Conservation (phyloP, 371 early-diverging fungal species). For the Mortierella sp. region DNA sequence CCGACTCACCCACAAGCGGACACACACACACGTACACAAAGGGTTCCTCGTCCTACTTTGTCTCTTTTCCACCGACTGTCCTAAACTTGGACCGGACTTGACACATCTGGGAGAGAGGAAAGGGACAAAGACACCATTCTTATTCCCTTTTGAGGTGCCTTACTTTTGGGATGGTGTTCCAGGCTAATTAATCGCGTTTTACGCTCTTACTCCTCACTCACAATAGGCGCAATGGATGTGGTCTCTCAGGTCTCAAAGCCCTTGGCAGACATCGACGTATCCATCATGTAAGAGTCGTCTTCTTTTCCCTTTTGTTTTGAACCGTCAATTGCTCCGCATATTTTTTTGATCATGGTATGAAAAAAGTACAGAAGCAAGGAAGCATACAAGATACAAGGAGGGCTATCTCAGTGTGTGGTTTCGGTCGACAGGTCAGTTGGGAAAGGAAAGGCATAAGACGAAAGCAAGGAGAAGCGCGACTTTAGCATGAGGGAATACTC, state of each 20-base stretch:
- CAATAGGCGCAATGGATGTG: conserved; percentile 43
- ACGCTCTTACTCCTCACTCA: not conserved
- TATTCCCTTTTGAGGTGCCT: not conserved
- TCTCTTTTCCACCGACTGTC: not conserved
- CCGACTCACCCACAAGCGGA: not conserved
- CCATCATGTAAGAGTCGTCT: conserved; percentile 50
- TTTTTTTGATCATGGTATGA: not conserved
- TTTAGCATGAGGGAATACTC: not conserved
- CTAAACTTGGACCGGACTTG: not conserved
- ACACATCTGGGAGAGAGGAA: not conserved
- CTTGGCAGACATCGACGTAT: conserved; percentile 51
- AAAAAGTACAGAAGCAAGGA: not conserved
- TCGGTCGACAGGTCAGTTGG: conserved; percentile 12
- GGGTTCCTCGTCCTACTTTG: not conserved
- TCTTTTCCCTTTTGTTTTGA: not conserved
- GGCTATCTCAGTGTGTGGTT: conserved; percentile 1
- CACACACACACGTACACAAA: not conserved
- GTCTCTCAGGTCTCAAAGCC: conserved; percentile 49
- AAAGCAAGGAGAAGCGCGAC: not conserved
- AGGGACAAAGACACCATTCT: not conserved
- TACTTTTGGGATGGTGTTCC: not conserved
- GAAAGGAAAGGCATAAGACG: not conserved
- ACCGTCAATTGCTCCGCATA: not conserved
- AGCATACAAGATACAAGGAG: conserved; percentile 2
- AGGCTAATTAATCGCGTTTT: conserved; percentile 1